A percentile compares a stretch with the other conserved stretches of the same genome.
Conservation (phyloP, 2,329 filamentous ascomycete genomes). For the Talaromyces verruculosus region DNA sequence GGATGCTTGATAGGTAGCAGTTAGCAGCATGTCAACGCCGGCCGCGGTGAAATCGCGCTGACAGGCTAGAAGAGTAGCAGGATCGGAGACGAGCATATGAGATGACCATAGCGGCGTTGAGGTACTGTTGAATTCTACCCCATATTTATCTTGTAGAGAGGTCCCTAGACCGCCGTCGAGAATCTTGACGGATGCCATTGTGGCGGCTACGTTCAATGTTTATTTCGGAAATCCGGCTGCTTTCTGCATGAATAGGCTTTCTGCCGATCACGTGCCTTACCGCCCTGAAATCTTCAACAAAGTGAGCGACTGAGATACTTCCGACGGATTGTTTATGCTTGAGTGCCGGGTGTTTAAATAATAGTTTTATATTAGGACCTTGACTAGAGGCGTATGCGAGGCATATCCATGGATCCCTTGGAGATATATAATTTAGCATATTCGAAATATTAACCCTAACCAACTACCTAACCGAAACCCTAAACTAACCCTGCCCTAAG, state of each 20-base stretch:
- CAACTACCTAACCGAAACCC: no score
- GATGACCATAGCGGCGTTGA: constrained; percentile 67
- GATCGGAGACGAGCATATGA: constrained; percentile 60
- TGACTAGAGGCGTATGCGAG: no score
- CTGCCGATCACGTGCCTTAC: not conserved
- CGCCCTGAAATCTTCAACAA: not conserved
- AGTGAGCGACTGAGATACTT: not conserved
- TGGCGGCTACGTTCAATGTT: not conserved
- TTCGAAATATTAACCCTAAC: no score
- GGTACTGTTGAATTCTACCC: constrained; percentile 44
- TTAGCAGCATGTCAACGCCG: constrained; percentile 64
- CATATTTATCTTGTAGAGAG: constrained; percentile 56
- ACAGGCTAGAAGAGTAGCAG: constrained; percentile 53
- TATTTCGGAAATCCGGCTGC: not conserved
- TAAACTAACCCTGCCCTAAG: no score
- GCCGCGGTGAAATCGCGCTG: constrained; percentile 58
- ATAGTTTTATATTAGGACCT: no score
- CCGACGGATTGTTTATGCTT: not conserved
- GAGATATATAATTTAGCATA: no score
- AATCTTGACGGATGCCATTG: constrained; percentile 32
- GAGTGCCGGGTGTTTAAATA: no score
- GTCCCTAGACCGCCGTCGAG: constrained; percentile 69
- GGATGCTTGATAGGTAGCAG: constrained; percentile 67
- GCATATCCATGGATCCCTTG: no score
- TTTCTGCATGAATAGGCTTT: not conserved